Percentiles rank a stretch among this genome's conserved stretches.
phyloP scores from a whole-genome alignment of 2,329 filamentous ascomycete species.

The Sphaerulina vaccinii region DNA sequence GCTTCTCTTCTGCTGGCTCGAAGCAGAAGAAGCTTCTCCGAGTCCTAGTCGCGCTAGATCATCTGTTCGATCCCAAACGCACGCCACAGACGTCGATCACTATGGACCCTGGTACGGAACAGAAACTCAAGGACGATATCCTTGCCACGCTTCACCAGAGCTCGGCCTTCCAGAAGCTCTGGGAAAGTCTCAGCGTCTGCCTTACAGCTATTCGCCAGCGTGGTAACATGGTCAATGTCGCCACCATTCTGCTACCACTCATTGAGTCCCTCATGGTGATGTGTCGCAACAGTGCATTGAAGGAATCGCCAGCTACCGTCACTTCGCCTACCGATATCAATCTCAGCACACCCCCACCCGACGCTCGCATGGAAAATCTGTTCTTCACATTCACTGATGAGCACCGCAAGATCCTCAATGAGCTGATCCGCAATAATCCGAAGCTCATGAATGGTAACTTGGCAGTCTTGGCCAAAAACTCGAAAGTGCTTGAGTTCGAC shows the following conservation, averaged over 20 bases:
- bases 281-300: slow-evolving; percentile 91
- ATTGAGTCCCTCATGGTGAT: slow-evolving; percentile 99
- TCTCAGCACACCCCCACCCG: slow-evolving; percentile 72
- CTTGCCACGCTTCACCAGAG: slow-evolving; percentile 88
- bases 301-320: slow-evolving; percentile 61
- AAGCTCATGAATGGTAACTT: slow-evolving; percentile 99
- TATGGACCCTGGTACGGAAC: slow-evolving; percentile 41
- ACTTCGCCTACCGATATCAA: slow-evolving; percentile 26
- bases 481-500: slow-evolving; percentile 97
- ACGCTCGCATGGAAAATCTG: slow-evolving; percentile 78
- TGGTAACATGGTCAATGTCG: slow-evolving; percentile 94
- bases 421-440: slow-evolving; percentile 93
- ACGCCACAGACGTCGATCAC: slow-evolving; percentile 25
- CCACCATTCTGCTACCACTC: slow-evolving; percentile 87
- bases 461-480: slow-evolving; percentile 93
- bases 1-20: slow-evolving; percentile 93
- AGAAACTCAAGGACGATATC: slow-evolving; percentile 75
- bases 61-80: slow-evolving; percentile 82
- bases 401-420: slow-evolving; percentile 95
- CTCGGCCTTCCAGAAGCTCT: slow-evolving; percentile 82
- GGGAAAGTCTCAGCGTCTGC: slow-evolving; percentile 88
- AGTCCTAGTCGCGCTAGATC: slow-evolving; percentile 89
- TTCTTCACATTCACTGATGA: slow-evolving; percentile 99
- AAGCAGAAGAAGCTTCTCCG: slow-evolving; percentile 95
- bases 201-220: slow-evolving; percentile 83